Percentiles rank a stretch among this genome's conserved stretches.
phyloP scores from a whole-genome alignment of 1,284 basidiomycete genomes.

The Neotropicomus parvogracilis region DNA sequence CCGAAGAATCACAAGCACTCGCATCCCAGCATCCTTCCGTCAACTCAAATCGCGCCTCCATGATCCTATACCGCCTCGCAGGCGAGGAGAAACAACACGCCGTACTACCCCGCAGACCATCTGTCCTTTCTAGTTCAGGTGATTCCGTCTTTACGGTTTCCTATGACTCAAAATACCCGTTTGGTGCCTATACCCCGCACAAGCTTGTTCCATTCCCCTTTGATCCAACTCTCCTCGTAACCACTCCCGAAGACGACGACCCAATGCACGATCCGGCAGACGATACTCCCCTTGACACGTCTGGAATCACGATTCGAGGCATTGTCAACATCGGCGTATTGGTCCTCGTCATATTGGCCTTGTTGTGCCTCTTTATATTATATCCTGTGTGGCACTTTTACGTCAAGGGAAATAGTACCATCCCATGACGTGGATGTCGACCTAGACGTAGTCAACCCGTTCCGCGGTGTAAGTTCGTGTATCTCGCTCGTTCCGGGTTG shows the following conservation, averaged over 20 bases:
- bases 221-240: conserved; percentile 57
- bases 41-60: conserved; percentile 44
- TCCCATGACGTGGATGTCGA: conserved; percentile 6
- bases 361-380: conserved; percentile 68
- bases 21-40: conserved; percentile 16
- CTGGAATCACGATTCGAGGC: conserved; percentile 49
- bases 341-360: conserved; percentile 42
- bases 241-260: conserved; percentile 63
- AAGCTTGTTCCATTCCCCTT: conserved; percentile 66
- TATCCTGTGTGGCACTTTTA: conserved; percentile 64
- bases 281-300: conserved; percentile 25
- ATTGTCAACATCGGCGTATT: conserved; percentile 56
- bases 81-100: conserved; percentile 36
- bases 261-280: conserved; percentile 53
- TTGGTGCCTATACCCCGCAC: conserved; percentile 34
- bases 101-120: conserved; percentile 32
- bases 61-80: conserved; percentile 66
- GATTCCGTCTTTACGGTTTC: conserved; percentile 53
- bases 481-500: too few relatives aligned
- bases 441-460: not conserved
- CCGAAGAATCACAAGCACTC: conserved; percentile 47
- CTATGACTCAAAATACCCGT: conserved; percentile 63
- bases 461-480: too few relatives aligned
- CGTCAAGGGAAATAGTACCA: conserved; percentile 1
- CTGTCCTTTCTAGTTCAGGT: conserved; percentile 42